Percentiles rank a stretch among this genome's conserved stretches.
These are phyloP conservation scores for Amniculicola lignicola DNA, from an alignment of 495 filamentous ascomycete genomes.

Conservation along the genomic window DNA sequence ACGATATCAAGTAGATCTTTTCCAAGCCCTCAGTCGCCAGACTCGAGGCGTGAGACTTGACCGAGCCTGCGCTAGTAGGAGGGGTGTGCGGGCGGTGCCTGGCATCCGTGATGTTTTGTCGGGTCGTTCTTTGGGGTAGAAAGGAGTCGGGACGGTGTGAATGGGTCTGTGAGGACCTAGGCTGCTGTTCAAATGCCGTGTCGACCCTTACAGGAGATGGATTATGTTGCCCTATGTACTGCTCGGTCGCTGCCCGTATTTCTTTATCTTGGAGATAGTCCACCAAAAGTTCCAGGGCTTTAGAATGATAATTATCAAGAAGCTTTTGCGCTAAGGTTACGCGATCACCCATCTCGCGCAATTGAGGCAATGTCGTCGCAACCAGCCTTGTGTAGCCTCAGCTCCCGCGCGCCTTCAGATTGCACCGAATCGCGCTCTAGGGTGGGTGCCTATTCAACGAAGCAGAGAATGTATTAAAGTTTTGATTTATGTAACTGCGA, in stretches of 20 bases:
- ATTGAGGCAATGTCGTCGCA: slow-evolving; percentile 3
- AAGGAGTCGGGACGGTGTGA: background rate
- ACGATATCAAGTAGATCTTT: slow-evolving; percentile 1
- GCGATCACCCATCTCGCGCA: slow-evolving; percentile 4
- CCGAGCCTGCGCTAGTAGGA: slow-evolving; percentile 1
- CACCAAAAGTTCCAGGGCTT: slow-evolving; percentile 4
- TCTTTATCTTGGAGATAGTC: background rate
- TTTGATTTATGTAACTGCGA: slow-evolving; percentile 3
- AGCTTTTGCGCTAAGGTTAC: slow-evolving; percentile 1
- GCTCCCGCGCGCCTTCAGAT: background rate
- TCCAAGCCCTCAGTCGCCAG: slow-evolving; percentile 6
- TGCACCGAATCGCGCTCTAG: slow-evolving; percentile 1
- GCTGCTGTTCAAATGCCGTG: background rate
- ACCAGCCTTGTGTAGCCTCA: background rate
- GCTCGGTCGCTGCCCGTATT: background rate
- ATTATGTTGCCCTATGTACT: slow-evolving; percentile 3
- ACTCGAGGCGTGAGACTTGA: slow-evolving; percentile 6
- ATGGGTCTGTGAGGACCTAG: background rate
- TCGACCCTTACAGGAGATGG: background rate
- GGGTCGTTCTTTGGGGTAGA: slow-evolving; percentile 2
- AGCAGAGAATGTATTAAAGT: background rate
- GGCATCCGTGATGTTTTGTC: background rate
- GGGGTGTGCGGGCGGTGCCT: slow-evolving; percentile 1
- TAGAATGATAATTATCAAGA: slow-evolving; percentile 2
- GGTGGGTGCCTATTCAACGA: background rate